Base-by-base conservation (phyloP, 805 yeast species). In the Metschnikowia bowlesiae region DNA sequence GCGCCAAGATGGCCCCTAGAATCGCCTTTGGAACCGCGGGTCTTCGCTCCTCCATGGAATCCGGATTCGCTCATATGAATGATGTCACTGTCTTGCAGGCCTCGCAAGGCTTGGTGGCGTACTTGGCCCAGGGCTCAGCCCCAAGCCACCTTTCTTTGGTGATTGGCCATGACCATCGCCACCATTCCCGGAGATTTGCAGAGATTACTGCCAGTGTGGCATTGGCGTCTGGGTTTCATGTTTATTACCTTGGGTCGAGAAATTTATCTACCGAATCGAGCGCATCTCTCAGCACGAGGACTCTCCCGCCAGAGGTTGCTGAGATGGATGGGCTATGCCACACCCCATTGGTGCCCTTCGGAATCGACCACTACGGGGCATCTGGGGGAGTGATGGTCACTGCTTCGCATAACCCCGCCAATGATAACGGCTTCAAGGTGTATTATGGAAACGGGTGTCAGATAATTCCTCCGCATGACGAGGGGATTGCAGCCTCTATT, bases 1-100 rank as follows among this genome's bases (percentile, higher is more conserved):
- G 78, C 41, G 62, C 63, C 36, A 73, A 86, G 46, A 71, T 89
- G 31, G 61, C 78, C 40, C 57, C 61, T n/a, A 68, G 96, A 47
- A 84, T 91, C 29, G 71, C 82, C 10, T 92, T 92, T 67, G 98
- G 98, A 0, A 92, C 98, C 0, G 97, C 98, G 2, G 98, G 97
- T 0, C 78, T 94, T 44, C 74, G 99, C 29, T 81, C 96, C 1
- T 71, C 76, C 22, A 90, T 94, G 97, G 91, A 84, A 53, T 89
- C 97, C 0, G 98, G 99, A 0, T 90, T 87, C 63, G 79, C 82
- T 47, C 80, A 90, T 57, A 87, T 94, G 92, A 92, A 94, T 66
- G 85, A 85, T 54, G 84, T 92, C 14, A 89, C 97, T 0, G 86
- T 92, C 1, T 62, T 89, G 41, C 98, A 92, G 69, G 91, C 98